phyloP scores from a whole-genome alignment of 116 monocot species.

The Trichopus zeylanicus region DNA sequence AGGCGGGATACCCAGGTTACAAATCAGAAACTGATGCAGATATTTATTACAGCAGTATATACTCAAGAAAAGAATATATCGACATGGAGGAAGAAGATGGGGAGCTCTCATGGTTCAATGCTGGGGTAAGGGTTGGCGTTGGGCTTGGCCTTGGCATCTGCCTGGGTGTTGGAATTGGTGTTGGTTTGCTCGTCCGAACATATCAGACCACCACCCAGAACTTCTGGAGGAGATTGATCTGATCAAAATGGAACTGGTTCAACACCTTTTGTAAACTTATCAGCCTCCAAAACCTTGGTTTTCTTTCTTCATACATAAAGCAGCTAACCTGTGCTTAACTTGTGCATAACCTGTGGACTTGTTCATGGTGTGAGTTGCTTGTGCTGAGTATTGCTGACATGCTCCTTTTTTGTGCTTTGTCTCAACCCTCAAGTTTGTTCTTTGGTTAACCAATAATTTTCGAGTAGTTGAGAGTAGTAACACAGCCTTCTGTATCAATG shows the following conservation, averaged over 20 bases:
- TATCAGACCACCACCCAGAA: slow-evolving; percentile 39
- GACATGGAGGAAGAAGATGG: slow-evolving; percentile 34
- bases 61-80: slow-evolving; percentile 20
- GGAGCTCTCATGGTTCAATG: slow-evolving; percentile 72
- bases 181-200: slow-evolving; percentile 44
- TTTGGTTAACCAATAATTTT: no score
- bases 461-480: no score
- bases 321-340: no score
- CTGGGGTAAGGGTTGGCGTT: slow-evolving; percentile 68
- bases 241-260: background rate
- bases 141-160: slow-evolving; percentile 64
- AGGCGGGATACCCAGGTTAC: slow-evolving; percentile 3
- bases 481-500: no score
- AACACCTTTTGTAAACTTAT: no score
- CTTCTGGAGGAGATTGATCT: slow-evolving; percentile 24
- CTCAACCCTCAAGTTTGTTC: no score
- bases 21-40: slow-evolving; percentile 14
- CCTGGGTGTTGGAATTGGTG: slow-evolving; percentile 42
- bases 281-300: no score
- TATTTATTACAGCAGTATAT: slow-evolving; percentile 20
- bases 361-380: no score
- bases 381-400: no score
- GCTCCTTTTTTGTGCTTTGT: no score
- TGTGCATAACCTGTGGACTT: no score
- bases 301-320: no score